Conservation (phyloP, 2,329 filamentous ascomycete species). For the Graphilbum sp. region DNA sequence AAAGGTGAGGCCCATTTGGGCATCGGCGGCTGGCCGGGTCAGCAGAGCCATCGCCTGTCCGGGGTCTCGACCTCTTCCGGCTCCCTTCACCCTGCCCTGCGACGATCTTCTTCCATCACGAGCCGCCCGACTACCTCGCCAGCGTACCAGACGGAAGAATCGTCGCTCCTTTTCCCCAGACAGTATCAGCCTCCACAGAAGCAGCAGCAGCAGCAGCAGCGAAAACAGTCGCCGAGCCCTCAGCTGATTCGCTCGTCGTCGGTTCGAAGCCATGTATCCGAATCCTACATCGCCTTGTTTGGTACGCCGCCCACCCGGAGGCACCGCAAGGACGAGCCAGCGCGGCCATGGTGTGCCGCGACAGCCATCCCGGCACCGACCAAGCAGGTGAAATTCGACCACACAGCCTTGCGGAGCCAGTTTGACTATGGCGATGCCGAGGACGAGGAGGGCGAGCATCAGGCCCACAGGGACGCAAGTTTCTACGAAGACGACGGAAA, state of each 20-base stretch:
- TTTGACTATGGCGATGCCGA: constrained; percentile 3
- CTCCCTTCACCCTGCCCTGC: background rate
- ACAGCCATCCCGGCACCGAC: background rate
- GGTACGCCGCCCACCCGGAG: background rate
- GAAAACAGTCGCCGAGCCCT: background rate
- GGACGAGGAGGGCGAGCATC: background rate
- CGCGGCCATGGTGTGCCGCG: background rate
- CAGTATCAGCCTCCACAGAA: background rate
- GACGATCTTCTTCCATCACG: background rate
- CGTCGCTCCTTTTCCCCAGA: background rate
- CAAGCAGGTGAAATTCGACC: background rate
- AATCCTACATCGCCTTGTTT: background rate
- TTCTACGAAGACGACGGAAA: background rate
- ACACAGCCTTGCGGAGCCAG: background rate
- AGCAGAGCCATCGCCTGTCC: constrained; percentile 1
- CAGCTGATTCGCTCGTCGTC: background rate
- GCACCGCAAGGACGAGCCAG: background rate
- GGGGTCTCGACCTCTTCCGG: background rate
- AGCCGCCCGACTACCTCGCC: background rate
- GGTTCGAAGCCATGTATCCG: background rate
- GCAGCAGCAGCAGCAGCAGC: background rate
- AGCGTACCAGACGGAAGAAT: background rate
- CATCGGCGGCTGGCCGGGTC: background rate
- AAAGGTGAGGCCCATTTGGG: background rate
- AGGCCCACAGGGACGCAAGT: constrained; percentile 1